Base-by-base conservation (phyloP, 2,329 filamentous ascomycete genomes). In the Aspergillus ustus region DNA sequence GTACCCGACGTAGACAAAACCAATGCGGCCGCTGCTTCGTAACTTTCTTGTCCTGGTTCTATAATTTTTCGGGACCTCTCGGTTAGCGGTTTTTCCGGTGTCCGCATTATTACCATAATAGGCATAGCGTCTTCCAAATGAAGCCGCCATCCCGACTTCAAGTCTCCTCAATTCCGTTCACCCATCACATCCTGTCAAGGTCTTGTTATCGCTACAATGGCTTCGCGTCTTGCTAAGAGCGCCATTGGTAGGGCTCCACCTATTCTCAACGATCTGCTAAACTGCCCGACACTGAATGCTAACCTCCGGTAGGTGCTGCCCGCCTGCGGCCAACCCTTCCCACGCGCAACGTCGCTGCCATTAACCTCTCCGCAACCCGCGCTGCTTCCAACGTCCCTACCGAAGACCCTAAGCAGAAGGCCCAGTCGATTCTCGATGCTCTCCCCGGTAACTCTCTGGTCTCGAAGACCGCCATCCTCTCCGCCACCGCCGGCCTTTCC, bases 381-480 rank as follows among this genome's bases (percentile, higher is more conserved):
- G 85, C 87, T 78, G 83, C 87, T 73, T 93, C 92, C 76, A 90
- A 88, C 78, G 87, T 94, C 59, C 92, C 93, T 66, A 81, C 89
- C 72, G 89, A 95, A 81, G 92, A 97, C 75, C 94, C 96, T 78
- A 93, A 97, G 87, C 91, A 91, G 84, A 97, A 96, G 88, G 95
- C 95, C 63, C 91, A 96, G 84, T 96, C 93, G 68, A 91, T 99
- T 81, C 84, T 99, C 76, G 93, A 99, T 75, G 85, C 93, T 67
- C 87, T 99, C 58, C 95, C 95, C 75, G 95, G 96, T 73, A 97
- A 87, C 87, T 94, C 87, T 77, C 85, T 97, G 69, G 84, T 96
- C 77, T 96, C 92, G 81, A 99, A 99, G 90, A 93, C 92, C 72
- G 95, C 95, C 75, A 94, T 97, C 78, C 90, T 99, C 75, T 98